A percentile compares a stretch with the other conserved stretches of the same genome.
phyloP scores from a whole-genome alignment of 257 asterid species.

The Rhazya stricta region DNA sequence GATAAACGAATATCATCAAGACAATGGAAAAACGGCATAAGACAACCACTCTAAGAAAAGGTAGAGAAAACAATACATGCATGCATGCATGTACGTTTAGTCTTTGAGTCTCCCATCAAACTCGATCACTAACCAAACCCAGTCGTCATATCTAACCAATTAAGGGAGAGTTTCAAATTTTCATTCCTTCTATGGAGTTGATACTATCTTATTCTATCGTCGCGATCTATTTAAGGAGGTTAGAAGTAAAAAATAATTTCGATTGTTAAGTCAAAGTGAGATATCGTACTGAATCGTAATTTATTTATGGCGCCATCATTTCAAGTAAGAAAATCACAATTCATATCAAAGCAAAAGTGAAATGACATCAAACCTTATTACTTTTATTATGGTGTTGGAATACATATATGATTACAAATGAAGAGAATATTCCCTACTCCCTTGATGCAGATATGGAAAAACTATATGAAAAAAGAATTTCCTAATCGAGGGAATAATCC shows the following conservation, averaged over 20 bases:
- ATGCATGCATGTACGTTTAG: background rate
- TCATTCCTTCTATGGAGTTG: no score
- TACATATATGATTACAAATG: background rate
- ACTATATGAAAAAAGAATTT: background rate
- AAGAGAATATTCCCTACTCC: background rate
- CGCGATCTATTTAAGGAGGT: no score
- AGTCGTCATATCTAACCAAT: slow-evolving; percentile 8
- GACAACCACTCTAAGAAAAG: background rate
- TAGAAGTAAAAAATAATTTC: no score
- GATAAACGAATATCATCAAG: background rate
- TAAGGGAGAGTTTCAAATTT: slow-evolving; percentile 4
- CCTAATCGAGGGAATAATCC: background rate
- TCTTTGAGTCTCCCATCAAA: background rate
- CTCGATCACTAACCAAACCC: slow-evolving; percentile 3
- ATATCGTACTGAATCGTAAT: no score
- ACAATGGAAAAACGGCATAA: background rate
- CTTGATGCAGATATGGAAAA: background rate
- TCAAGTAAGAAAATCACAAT: no score
- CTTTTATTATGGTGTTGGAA: background rate
- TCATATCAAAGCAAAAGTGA: no score
- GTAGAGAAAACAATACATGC: background rate
- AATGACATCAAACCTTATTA: no score
- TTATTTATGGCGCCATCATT: no score
- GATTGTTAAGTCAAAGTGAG: no score
- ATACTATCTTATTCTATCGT: background rate